A percentile compares a stretch with the other conserved stretches of the same genome.
Conservation (phyloP, 2,329 filamentous ascomycete species). For the Microsporum audouinii region DNA sequence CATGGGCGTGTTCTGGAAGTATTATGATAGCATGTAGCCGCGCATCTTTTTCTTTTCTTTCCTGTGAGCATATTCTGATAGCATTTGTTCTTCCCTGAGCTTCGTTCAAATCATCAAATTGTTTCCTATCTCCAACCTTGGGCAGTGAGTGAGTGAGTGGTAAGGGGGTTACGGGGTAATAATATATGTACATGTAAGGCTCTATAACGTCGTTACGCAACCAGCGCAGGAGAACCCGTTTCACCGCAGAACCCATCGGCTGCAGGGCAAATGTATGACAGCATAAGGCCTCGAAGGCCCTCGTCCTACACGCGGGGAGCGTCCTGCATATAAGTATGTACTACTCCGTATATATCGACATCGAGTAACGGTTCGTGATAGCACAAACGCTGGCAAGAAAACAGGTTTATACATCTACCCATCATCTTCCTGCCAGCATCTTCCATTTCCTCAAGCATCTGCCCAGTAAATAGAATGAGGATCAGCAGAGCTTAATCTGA, state of each 20-base stretch:
- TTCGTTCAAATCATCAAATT: too few relatives aligned
- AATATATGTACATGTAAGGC: not conserved
- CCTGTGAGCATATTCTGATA: not conserved
- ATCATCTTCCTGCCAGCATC: not conserved
- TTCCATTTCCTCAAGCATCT: not conserved
- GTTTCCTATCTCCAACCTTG: too few relatives aligned
- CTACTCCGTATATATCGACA: not conserved
- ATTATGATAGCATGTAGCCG: conserved; percentile 44
- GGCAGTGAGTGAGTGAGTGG: too few relatives aligned
- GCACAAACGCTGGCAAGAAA: too few relatives aligned
- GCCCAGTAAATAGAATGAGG: not conserved
- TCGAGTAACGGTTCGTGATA: too few relatives aligned
- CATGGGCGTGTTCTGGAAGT: conserved; percentile 85
- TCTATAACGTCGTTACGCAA: not conserved
- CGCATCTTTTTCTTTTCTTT: not conserved
- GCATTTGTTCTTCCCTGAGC: not conserved
- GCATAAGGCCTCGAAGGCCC: not conserved
- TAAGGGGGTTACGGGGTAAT: not conserved
- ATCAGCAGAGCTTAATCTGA: conserved; percentile 2
- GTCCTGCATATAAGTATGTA: too few relatives aligned
- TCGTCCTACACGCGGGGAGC: not conserved
- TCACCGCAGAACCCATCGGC: not conserved
- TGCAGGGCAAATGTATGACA: not conserved
- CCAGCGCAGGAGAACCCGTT: not conserved
- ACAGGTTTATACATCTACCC: not conserved